Conservation (phyloP, 2,329 filamentous ascomycete species). For the Pestalotiopsis sp. region DNA sequence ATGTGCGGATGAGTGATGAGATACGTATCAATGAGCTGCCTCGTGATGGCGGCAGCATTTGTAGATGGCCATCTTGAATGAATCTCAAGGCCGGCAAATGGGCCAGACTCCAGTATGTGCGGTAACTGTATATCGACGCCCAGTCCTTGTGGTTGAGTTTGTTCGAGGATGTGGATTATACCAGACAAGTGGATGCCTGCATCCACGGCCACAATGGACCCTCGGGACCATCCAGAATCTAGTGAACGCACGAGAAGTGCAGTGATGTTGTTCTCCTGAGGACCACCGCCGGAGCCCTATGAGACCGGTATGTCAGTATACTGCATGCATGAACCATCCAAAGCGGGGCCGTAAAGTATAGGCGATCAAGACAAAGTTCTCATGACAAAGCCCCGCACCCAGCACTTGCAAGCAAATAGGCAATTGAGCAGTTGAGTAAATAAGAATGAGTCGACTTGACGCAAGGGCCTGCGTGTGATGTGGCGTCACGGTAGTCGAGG, state of each 20-base stretch:
- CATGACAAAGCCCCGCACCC: neutral
- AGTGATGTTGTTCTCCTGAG: conserved; percentile 85
- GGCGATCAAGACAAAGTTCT: neutral
- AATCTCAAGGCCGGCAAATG: conserved; percentile 78
- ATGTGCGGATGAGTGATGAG: conserved; percentile 97
- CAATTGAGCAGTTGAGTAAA: too few relatives aligned
- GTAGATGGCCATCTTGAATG: conserved; percentile 65
- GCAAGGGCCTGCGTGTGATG: too few relatives aligned
- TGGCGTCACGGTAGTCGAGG: too few relatives aligned
- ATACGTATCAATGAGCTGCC: conserved; percentile 80
- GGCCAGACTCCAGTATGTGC: conserved; percentile 63
- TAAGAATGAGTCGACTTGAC: too few relatives aligned
- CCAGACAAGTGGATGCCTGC: conserved; percentile 86
- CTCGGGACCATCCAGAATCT: conserved; percentile 74
- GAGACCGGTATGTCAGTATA: neutral
- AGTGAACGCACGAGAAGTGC: conserved; percentile 85
- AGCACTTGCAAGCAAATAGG: neutral
- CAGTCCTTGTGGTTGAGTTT: conserved; percentile 41
- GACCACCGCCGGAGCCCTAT: conserved; percentile 87
- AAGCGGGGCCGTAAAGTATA: neutral
- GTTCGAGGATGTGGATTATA: conserved; percentile 76
- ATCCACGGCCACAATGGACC: conserved; percentile 88
- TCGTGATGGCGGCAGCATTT: conserved; percentile 80
- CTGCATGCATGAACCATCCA: neutral
- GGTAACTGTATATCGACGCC: conserved; percentile 41